Base-by-base conservation (phyloP, 1,284 basidiomycete species). In the Boletus nobilissimus region DNA sequence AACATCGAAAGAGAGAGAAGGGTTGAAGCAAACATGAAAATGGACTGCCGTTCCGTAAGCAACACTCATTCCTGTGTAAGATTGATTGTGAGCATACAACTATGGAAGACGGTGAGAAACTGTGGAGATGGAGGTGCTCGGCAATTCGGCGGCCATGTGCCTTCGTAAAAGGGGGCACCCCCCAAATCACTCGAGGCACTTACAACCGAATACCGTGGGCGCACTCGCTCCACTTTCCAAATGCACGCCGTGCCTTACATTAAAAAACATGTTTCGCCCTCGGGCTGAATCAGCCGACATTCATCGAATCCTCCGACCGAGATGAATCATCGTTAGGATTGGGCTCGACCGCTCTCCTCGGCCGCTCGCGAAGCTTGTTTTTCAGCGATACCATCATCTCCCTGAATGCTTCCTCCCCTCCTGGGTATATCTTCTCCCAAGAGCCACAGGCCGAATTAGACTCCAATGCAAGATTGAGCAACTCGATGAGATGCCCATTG, bases 391-490 rank as follows among this genome's bases (percentile, higher is more conserved):
- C 81, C 78, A 88, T 83, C 75, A 86, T 86, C 76, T 80, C 82
- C 74, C 83, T 85, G 78, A 89, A 85, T 19, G 83, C 85, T 65
- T 83, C 85, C 75, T 86, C 85, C 60, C 85, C 85, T n/a, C 86
- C 86, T 65, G 86, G 85, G 77, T 81, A 86, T 65, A 80, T 78
- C 71, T 85, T 83, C 70, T 86, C 82, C 75, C 81, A 83, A 32
- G 82, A 81, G 34, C 83, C 83, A 76, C 82, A 84, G 29, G 80
- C 80, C n/a, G 85, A 82, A 71, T 89, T 90, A 48, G 89, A 86
- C 69, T 95, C 93, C 34, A 99, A 89, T 0, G 96, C 96, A 80
- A 96, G 91, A 79, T 97, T 95, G 62, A 99, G 91, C 69, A 98
- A 88, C 76, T 97, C 95, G 43, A 97, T 92, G 36, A 96, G 90